These are phyloP conservation scores for Escallonia herrerae DNA, from an alignment of 129 eudicot species.

Conservation along the genomic window DNA sequence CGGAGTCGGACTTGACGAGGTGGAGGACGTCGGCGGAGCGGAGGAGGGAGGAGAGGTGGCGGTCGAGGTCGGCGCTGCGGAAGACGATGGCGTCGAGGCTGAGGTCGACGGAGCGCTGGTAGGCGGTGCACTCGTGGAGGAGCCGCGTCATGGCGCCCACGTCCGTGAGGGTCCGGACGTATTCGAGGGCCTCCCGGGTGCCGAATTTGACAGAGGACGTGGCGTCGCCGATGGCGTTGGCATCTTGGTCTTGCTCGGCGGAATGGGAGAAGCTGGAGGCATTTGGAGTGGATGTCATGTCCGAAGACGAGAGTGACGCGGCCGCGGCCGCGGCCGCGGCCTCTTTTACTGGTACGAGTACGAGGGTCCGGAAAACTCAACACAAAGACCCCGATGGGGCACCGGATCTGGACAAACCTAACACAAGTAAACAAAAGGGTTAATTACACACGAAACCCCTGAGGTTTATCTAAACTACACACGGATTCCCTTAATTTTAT, in stretches of 20 bases:
- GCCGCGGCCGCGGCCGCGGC: too few relatives aligned
- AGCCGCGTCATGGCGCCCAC: constrained; percentile 68
- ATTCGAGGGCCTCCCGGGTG: constrained; percentile 42
- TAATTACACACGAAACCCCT: too few relatives aligned
- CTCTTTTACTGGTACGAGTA: too few relatives aligned
- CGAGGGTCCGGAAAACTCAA: too few relatives aligned
- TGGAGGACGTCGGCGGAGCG: constrained; percentile 50
- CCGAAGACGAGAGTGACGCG: too few relatives aligned
- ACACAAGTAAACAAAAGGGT: too few relatives aligned
- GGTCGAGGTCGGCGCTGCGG: constrained; percentile 59
- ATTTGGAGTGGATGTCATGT: neutral
- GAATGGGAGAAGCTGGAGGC: too few relatives aligned
- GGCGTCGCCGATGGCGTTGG: neutral
- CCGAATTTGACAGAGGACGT: constrained; percentile 38
- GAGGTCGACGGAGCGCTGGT: constrained; percentile 64
- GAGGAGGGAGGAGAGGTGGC: constrained; percentile 48
- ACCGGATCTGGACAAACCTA: too few relatives aligned
- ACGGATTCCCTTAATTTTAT: too few relatives aligned
- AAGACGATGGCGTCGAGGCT: constrained; percentile 54
- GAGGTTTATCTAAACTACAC: too few relatives aligned
- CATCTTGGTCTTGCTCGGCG: neutral
- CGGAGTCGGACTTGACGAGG: constrained; percentile 54
- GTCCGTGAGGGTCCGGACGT: constrained; percentile 62
- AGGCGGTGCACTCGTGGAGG: constrained; percentile 82
- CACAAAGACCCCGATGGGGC: too few relatives aligned